Evolutionary conservation across 345 rosid species (phyloP).

Genomic region (Eutrema heterophyllum): DNA sequence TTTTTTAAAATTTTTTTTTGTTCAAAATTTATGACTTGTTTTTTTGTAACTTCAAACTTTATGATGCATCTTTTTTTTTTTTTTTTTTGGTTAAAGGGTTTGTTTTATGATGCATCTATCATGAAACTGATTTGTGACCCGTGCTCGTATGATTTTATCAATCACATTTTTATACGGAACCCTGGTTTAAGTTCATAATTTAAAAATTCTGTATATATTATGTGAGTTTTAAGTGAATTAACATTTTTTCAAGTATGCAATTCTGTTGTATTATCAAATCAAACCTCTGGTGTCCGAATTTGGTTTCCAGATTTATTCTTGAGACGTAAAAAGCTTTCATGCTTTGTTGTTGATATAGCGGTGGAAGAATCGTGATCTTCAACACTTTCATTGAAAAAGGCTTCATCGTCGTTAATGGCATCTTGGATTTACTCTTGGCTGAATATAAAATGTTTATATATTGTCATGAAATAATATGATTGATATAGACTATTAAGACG

Average conservation of each 20-base stretch:
- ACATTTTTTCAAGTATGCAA: neutral
- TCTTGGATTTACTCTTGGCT: slow-evolving; percentile 4
- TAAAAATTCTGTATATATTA: too few species aligned
- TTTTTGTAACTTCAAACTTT: too few species aligned
- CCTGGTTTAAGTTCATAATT: too few species aligned
- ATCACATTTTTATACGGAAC: neutral
- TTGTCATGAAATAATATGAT: slow-evolving; percentile 9
- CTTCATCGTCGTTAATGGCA: slow-evolving; percentile 24
- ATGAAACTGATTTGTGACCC: neutral
- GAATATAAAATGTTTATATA: neutral
- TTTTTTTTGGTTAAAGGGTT: too few species aligned
- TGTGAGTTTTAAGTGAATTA: neutral
- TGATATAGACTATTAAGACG: slow-evolving; percentile 15
- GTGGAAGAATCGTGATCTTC: slow-evolving; percentile 30
- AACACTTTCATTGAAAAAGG: slow-evolving; percentile 20
- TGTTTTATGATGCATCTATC: neutral
- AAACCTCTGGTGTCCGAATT: neutral
- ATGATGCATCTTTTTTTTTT: too few species aligned
- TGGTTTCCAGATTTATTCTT: neutral
- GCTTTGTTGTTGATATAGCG: slow-evolving; percentile 12
- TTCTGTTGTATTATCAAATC: neutral
- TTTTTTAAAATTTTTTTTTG: too few species aligned
- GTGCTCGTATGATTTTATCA: too few species aligned
- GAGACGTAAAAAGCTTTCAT: slow-evolving; percentile 16
- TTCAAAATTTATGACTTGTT: too few species aligned